Evolutionary conservation across 805 yeast species (phyloP), one percentile per base, ranked within the genome.

Genomic region (Hanseniaspora taiwanica): DNA sequence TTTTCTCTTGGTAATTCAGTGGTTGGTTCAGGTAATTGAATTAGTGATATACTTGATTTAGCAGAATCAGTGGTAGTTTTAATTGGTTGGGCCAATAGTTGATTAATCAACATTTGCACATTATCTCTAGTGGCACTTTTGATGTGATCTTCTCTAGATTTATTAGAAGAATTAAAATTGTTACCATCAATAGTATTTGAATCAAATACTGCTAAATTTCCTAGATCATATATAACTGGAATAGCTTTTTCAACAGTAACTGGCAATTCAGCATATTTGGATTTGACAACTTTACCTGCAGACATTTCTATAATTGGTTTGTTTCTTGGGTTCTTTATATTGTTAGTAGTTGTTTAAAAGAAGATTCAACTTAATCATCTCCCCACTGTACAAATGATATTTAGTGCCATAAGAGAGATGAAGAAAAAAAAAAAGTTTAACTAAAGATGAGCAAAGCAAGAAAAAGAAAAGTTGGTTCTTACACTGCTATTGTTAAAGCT

Each of bases 1-100:
- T 91, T 91, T 60, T 91, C 99, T 69, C 99, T 74, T 41, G 99
- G 98, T 47, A 87, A 68, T 43, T 64, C 72, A 16, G 94, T 79
- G 13, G 71, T 61, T 19, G 96, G 93, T 41, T 74, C 85, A 25
- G 99, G 97, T 45, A 91, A 69, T 53, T 72, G 76, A 40, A 91
- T 75, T 46, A 89, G 72, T 8, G 96, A 78, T 74, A 86, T 76
- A 39, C 81, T 74, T 10, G 93, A 73, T 44, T 63, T 58, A 16
- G 68, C 67, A 29, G 83, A 70, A 42, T 82, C 91, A 1, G 94
- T 80, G 10, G 96, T 86, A 41, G 82, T 76, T 60, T 80, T 83
- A 39, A 86, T 74, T 21, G 99, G 99, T 43, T 86, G 72, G 12
- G 94, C 83, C 43, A 91, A 68, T 20, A 91, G 67, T 65, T 91